phyloP scores from a whole-genome alignment of 495 filamentous ascomycete species.

The Aspergillus cavernicola region DNA sequence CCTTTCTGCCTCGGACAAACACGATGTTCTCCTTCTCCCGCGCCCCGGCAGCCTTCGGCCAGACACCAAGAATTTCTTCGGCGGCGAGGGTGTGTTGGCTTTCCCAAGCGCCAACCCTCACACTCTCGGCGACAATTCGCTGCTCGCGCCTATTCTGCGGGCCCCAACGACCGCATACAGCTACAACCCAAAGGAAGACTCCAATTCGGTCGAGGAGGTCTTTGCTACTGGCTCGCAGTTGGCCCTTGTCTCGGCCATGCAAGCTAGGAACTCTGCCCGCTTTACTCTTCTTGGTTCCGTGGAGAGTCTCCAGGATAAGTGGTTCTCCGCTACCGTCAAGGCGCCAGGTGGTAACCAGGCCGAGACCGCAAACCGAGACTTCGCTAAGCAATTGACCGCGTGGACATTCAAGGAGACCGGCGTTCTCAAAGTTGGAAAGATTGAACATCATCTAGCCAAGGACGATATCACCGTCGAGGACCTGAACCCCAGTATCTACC shows the following conservation, averaged over 20 bases:
- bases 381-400: conserved; percentile 73
- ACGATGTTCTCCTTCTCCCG: conserved; percentile 82
- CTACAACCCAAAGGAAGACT: conserved; percentile 91
- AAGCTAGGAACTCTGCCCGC: conserved; percentile 89
- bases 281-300: conserved; percentile 81
- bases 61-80: conserved; percentile 78
- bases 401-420: conserved; percentile 96
- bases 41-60: conserved; percentile 56
- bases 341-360: conserved; percentile 51
- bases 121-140: conserved; percentile 67
- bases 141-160: conserved; percentile 75
- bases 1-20: conserved; percentile 68
- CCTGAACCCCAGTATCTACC: conserved; percentile 83
- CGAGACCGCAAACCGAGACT: conserved; percentile 74
- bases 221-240: conserved; percentile 82
- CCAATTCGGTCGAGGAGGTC: conserved; percentile 68
- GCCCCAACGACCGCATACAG: conserved; percentile 82
- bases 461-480: conserved; percentile 38
- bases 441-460: conserved; percentile 71
- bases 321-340: conserved; percentile 83
- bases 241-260: conserved; percentile 74
- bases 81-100: conserved; percentile 65
- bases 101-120: conserved; percentile 79
- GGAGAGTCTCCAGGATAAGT: conserved; percentile 82
- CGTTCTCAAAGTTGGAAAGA: conserved; percentile 77